Evolutionary conservation across 2,329 filamentous ascomycete genomes (phyloP).

Genomic region (Bisporella sp.): DNA sequence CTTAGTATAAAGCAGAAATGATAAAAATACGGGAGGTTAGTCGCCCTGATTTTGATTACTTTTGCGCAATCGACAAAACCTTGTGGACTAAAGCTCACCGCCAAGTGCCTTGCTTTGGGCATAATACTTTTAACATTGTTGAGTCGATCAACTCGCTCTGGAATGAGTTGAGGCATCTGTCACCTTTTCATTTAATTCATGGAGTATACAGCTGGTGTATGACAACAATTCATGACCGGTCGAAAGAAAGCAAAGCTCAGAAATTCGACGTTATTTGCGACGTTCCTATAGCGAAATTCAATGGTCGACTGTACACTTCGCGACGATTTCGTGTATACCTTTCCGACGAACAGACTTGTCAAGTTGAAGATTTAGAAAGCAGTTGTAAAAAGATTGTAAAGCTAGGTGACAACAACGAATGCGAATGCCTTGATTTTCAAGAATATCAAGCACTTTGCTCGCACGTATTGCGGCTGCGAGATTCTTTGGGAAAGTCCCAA

Average conservation of each 20-base stretch:
- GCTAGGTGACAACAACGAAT: not conserved
- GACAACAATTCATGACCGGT: not conserved
- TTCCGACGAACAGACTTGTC: not conserved
- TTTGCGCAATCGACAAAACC: not conserved
- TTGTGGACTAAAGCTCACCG: not conserved
- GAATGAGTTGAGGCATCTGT: not conserved
- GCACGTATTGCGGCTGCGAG: too few relatives aligned
- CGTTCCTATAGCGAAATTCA: not conserved
- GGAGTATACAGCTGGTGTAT: not conserved
- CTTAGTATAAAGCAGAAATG: not conserved
- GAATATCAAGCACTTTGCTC: not conserved
- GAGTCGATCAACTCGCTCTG: not conserved
- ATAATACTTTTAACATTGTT: not conserved
- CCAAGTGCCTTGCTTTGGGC: not conserved
- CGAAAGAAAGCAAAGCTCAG: not conserved
- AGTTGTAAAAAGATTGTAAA: too few relatives aligned
- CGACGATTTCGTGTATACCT: not conserved
- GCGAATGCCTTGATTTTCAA: not conserved
- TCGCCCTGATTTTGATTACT: not conserved
- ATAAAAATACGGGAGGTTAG: not conserved
- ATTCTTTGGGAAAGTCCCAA: not conserved
- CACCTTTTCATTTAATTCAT: not conserved
- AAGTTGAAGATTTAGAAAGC: too few relatives aligned
- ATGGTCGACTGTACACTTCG: not conserved
- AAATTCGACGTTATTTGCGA: not conserved